Evolutionary conservation across 768 basidiomycete genomes (phyloP).

Genomic region (Leccinum fibrillosum): DNA sequence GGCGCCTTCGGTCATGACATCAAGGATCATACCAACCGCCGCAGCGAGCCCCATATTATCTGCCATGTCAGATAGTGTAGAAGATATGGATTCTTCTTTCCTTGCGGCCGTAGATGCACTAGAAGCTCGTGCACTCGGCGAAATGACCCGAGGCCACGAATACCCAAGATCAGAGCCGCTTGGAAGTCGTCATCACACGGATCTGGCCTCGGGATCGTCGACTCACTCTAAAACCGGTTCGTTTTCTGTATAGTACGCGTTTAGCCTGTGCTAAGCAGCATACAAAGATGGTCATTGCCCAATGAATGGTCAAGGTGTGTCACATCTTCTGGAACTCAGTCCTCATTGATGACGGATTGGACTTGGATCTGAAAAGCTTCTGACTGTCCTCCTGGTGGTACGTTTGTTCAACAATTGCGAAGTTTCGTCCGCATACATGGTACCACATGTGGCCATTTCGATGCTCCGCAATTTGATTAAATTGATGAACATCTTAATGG

Average conservation of each 20-base stretch:
- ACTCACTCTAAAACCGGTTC: slow-evolving; percentile 1
- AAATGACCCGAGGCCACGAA: slow-evolving; percentile 11
- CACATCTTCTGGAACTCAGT: background rate
- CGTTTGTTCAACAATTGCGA: slow-evolving; percentile 4
- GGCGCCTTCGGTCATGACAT: background rate
- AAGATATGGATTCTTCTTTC: slow-evolving; percentile 25
- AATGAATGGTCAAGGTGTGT: slow-evolving; percentile 7
- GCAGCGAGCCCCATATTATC: slow-evolving; percentile 14
- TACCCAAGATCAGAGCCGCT: background rate
- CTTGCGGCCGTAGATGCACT: slow-evolving; percentile 43
- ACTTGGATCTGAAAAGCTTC: background rate
- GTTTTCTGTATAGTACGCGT: background rate
- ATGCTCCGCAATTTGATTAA: slow-evolving; percentile 2
- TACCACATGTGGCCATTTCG: background rate
- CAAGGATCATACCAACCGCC: background rate
- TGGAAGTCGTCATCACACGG: background rate
- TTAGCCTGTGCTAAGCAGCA: background rate
- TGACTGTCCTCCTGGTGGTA: slow-evolving; percentile 13
- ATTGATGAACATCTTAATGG: slow-evolving; percentile 2
- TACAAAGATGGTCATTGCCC: slow-evolving; percentile 6
- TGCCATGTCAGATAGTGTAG: slow-evolving; percentile 1
- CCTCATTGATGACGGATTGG: background rate
- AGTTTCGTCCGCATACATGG: background rate
- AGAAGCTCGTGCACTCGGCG: slow-evolving; percentile 34
- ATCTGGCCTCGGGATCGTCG: background rate